A percentile compares a stretch with the other conserved stretches of the same genome.
Conservation (phyloP, 2,329 filamentous ascomycete genomes). For the Penicillium brevicompactum region DNA sequence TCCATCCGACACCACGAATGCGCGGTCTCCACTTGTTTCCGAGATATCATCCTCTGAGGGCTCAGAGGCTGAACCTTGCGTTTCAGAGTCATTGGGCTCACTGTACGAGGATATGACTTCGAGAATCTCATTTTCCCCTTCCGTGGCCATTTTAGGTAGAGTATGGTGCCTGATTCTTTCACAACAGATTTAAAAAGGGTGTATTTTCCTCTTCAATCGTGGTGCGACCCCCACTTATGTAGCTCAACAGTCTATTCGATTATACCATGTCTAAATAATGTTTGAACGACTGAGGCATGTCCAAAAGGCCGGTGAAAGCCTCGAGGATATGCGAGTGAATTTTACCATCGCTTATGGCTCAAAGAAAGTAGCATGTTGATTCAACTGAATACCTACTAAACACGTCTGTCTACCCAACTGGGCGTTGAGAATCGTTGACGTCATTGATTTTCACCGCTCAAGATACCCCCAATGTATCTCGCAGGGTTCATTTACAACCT, state of each 20-base stretch:
- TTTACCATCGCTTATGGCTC: not conserved
- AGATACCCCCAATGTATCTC: no score
- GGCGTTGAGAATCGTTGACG: not conserved
- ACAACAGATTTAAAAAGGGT: not conserved
- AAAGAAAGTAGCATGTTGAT: no score
- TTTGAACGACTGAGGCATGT: not conserved
- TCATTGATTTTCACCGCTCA: not conserved
- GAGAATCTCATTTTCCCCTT: not conserved
- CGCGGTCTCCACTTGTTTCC: not conserved
- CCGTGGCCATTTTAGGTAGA: not conserved
- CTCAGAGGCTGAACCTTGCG: not conserved
- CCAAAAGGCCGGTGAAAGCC: not conserved
- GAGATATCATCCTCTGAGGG: not conserved
- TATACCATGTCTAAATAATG: not conserved
- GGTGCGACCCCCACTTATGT: not conserved
- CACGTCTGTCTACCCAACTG: not conserved
- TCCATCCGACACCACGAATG: not conserved
- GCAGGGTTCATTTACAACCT: no score
- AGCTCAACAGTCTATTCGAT: not conserved
- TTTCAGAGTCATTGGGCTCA: not conserved
- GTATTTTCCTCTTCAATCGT: not conserved
- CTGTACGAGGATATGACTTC: not conserved
- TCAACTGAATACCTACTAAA: no score
- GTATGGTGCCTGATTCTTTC: not conserved
- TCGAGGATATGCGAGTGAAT: not conserved